Conservation (phyloP, 805 yeast species). For the Nakazawaea sp. region DNA sequence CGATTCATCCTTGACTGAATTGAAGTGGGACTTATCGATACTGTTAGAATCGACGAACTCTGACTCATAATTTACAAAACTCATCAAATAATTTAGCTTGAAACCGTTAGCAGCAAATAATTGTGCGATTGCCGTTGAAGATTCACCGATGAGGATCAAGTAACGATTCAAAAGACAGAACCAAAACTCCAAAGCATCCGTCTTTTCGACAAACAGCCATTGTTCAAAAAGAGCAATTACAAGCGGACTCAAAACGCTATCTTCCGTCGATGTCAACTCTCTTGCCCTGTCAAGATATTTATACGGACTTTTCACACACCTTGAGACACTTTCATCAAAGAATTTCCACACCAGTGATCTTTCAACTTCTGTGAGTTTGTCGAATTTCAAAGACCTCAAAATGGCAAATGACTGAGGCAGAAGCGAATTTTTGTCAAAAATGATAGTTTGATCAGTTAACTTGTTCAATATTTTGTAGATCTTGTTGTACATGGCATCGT, state of each 20-base stretch:
- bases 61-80: conserved; percentile 7
- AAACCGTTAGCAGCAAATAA: conserved; percentile 11
- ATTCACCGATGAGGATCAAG: conserved; percentile 54
- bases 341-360: conserved; percentile 45
- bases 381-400: conserved; percentile 36
- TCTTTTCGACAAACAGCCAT: conserved; percentile 42
- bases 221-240: conserved; percentile 61
- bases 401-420: conserved; percentile 52
- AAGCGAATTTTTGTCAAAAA: conserved; percentile 43
- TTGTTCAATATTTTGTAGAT: conserved; percentile 40
- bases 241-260: conserved; percentile 44
- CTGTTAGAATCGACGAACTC: conserved; percentile 6
- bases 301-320: conserved; percentile 72
- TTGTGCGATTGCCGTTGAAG: conserved; percentile 20
- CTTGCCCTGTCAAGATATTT: conserved; percentile 64
- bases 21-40: neutral
- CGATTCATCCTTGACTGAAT: conserved; percentile 16
- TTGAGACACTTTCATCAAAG: conserved; percentile 68
- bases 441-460: conserved; percentile 41
- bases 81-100: conserved; percentile 1
- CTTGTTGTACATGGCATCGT: neutral
- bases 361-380: conserved; percentile 12
- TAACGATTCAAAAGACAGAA: conserved; percentile 39
- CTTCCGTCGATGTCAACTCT: conserved; percentile 16
- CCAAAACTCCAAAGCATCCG: conserved; percentile 36